Base-by-base conservation (phyloP, 345 rosid species). In the Brassica carinata region DNA sequence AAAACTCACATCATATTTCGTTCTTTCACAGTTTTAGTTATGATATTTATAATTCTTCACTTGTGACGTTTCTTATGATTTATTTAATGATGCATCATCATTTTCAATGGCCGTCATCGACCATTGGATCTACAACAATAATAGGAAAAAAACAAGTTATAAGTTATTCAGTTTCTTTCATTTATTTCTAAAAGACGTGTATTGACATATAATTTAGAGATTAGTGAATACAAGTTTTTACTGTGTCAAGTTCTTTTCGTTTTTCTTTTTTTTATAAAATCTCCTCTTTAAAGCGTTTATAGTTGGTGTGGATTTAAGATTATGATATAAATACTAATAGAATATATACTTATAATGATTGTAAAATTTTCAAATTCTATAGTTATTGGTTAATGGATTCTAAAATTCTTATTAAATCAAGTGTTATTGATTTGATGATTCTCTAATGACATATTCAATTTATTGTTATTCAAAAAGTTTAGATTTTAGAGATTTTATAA, bases 161-260 rank as follows among this genome's bases (percentile, higher is more conserved):
- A 1, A 2, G 11, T 43, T 11, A 43, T 10, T 43, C 14, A 11
- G 3, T 68, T 61, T 79, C 36, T 68, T 30, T 67, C 72, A 67
- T 29, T 29, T 38, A 40, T 64, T 48, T 31, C 3, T 48, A 19
- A 74, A 33, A 29, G 64, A 29, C 53, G 6, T 13, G 63, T 62
- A 58, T 31, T 71, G 70, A 73, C 74, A 64, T 55, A 69, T 72
- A 55, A 75, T 43, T 14, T 51, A 78, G 82, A 48, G 64, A 13
- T 18, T 14, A 48, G 6, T 48, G 15, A 69, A 67, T 64, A 26
- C 67, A 55, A 55, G 48, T 58, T 72, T 78, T 78, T 30, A 72
- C 18, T 74, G 82, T 73, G 74, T 68, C 69, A 10, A 63, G 62
- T 67, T 79, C 58, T 69, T 55, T 66, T 78, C 45, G 67, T 51